Percentiles rank a stretch among this genome's conserved stretches.
Evolutionary conservation across 257 asterid species (phyloP).

Genomic region (Avicennia marina): DNA sequence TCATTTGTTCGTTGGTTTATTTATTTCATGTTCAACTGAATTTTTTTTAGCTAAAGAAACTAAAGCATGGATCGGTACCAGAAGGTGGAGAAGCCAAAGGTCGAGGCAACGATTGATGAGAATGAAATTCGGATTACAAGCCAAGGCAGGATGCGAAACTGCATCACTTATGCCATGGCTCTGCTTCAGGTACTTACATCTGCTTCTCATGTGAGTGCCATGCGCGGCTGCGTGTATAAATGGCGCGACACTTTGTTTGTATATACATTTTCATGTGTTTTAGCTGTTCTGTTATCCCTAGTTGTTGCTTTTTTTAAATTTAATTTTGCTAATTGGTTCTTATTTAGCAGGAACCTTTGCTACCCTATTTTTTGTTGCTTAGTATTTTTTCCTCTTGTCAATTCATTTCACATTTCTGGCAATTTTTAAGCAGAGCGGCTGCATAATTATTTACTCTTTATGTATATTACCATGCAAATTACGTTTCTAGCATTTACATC

Average conservation of each 20-base stretch:
- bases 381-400: no score
- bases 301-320: no score
- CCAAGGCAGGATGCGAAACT: slow-evolving; percentile 68
- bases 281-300: no score
- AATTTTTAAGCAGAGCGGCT: no score
- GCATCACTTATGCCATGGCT: slow-evolving; percentile 61
- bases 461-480: no score
- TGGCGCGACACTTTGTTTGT: background rate
- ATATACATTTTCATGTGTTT: no score
- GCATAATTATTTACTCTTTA: no score
- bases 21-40: background rate
- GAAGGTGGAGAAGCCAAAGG: slow-evolving; percentile 68
- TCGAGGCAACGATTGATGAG: slow-evolving; percentile 51
- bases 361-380: no score
- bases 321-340: no score
- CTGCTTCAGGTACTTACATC: slow-evolving; percentile 52
- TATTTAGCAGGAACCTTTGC: no score
- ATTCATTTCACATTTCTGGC: no score
- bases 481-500: no score
- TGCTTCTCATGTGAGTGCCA: background rate
- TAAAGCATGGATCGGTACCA: slow-evolving; percentile 74
- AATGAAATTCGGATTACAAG: slow-evolving; percentile 70
- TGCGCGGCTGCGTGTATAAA: background rate
- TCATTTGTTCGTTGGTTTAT: background rate
- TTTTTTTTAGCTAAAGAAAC: background rate